Evolutionary conservation across 257 asterid genomes (phyloP).

Genomic region (Galeopsis tetrahit): DNA sequence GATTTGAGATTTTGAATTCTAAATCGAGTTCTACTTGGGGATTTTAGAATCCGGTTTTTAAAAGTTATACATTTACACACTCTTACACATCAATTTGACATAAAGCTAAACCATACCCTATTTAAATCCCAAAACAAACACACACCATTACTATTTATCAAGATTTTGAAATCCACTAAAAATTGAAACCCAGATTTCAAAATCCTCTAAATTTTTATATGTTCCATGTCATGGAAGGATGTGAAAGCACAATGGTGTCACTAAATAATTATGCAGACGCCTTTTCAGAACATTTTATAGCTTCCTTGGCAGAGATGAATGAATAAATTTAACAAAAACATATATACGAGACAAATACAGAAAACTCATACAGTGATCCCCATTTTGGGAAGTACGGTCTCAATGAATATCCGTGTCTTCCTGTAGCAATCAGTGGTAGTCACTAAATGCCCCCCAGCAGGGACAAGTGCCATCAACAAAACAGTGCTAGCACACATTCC

Average conservation of each 20-base stretch:
- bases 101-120: no score
- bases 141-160: no score
- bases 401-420: slow-evolving; percentile 83
- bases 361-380: slow-evolving; percentile 72
- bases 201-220: no score
- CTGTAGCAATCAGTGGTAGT: slow-evolving; percentile 95
- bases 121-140: no score
- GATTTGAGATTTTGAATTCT: no score
- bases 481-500: slow-evolving; percentile 92
- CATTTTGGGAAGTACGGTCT: slow-evolving; percentile 84
- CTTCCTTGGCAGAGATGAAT: not conserved
- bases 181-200: no score
- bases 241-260: not conserved
- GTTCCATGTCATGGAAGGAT: not conserved
- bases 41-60: no score
- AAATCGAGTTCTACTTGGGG: no score
- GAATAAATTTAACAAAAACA: not conserved
- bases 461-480: slow-evolving; percentile 80
- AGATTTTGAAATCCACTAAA: no score
- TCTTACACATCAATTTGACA: no score
- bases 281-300: slow-evolving; percentile 6
- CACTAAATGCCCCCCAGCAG: slow-evolving; percentile 91
- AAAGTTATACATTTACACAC: no score
- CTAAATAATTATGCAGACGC: not conserved
- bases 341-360: slow-evolving; percentile 6